Base-by-base conservation (phyloP, 2,329 filamentous ascomycete species). In the Aspergillus vadensis region DNA sequence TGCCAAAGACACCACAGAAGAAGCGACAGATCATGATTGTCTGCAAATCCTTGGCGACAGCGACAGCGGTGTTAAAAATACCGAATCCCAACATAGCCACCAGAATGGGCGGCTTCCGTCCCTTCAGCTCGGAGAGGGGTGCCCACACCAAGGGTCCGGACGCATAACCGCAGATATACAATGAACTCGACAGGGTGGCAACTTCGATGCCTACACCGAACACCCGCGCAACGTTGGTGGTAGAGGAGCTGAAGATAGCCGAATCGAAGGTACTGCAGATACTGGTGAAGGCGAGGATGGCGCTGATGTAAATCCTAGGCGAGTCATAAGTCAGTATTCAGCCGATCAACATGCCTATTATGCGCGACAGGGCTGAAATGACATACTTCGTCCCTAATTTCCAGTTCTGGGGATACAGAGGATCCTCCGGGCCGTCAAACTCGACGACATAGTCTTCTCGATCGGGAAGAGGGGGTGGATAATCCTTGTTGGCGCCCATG, bases 191-290 rank as follows among this genome's bases (percentile, higher is more conserved):
- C 8, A 82, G 70, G 0, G 72, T 75, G 1, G 76, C 67, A 1
- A 81, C 75, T 63, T 80, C 74, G 2, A 59, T 65, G 2, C 75
- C 72, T 3, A 81, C 77, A n/a, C 76, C 60, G 64, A 82, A 83
- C 15, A 80, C 71, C 3, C 57, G 49, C 9, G 85, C 82, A 5
- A 91, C 81, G 19, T 77, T 68, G 12, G 63, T 61, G 1, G 86
- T 89, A 5, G 87, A 87, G 27, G 85, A 78, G 3, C 87, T 89
- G 76, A 91, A 91, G 69, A 91, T 86, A 74, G 85, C 87, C 2
- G 70, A 73, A 1, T 78, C 79, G 58, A 84, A 83, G 1, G 81
- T 80, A 48, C 80, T 83, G 39, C 64, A 65, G 30, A 65, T 60
- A 44, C 65, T 57, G 32, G 62, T 59, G n/a, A 63, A 68, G 27